phyloP scores from a whole-genome alignment of 2,329 filamentous ascomycete genomes.

The Ophiostoma quercus region DNA sequence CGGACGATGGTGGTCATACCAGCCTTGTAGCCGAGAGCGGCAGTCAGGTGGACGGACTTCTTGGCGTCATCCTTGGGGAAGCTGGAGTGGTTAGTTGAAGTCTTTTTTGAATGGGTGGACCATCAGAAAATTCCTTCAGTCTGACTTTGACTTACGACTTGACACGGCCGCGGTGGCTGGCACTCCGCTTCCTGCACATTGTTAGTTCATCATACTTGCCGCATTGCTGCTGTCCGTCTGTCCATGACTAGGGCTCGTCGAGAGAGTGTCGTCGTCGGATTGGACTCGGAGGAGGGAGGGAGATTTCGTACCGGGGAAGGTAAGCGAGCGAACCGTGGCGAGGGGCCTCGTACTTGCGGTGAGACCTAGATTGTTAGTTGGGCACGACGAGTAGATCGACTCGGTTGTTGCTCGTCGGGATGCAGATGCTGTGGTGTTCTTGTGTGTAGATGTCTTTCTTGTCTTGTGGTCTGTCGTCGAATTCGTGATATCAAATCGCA shows the following conservation, averaged over 20 bases:
- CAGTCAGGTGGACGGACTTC: slow-evolving; percentile 98
- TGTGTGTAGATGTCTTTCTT: background rate
- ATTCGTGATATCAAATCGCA: background rate
- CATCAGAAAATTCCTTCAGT: slow-evolving; percentile 3
- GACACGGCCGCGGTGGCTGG: slow-evolving; percentile 53
- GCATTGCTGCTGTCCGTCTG: background rate
- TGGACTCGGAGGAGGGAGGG: slow-evolving; percentile 12
- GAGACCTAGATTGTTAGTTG: slow-evolving; percentile 37
- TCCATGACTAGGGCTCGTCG: slow-evolving; percentile 5
- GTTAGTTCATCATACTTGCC: slow-evolving; percentile 23
- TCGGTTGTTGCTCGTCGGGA: slow-evolving; percentile 12
- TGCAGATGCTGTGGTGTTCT: slow-evolving; percentile 4
- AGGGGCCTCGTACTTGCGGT: slow-evolving; percentile 70
- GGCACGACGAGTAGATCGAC: background rate
- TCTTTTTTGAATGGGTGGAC: slow-evolving; percentile 20
- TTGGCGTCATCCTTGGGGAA: slow-evolving; percentile 99
- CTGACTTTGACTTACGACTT: slow-evolving; percentile 69
- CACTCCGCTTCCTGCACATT: slow-evolving; percentile 28
- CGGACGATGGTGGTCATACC: slow-evolving; percentile 99
- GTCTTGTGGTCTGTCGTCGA: slow-evolving; percentile 3
- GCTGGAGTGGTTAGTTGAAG: slow-evolving; percentile 43
- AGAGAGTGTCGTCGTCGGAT: slow-evolving; percentile 6
- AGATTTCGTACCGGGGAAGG: slow-evolving; percentile 49
- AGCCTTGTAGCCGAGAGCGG: slow-evolving; percentile 99
- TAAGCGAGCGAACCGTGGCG: slow-evolving; percentile 91